These are phyloP conservation scores for Trametes pubescens DNA, from an alignment of 1,284 basidiomycete genomes.

Conservation along the genomic window DNA sequence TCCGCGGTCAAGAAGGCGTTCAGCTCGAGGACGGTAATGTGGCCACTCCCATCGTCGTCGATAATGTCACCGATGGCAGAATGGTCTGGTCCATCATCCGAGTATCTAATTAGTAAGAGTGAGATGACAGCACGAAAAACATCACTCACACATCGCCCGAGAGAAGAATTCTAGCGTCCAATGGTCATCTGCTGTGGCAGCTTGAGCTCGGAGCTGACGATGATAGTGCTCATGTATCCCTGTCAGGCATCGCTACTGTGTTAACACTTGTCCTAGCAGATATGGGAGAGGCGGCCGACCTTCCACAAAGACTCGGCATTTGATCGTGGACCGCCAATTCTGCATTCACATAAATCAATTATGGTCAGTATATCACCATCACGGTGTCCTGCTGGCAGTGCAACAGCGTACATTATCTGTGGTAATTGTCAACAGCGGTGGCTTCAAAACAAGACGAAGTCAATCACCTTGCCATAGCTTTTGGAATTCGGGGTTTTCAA, in stretches of 20 bases:
- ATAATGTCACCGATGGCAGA: slow-evolving; percentile 27
- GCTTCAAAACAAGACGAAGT: neutral
- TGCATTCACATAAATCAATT: neutral
- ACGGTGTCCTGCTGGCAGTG: neutral
- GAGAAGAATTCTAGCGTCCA: slow-evolving; percentile 28
- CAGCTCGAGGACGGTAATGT: slow-evolving; percentile 26
- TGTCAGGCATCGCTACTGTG: neutral
- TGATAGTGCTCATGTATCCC: slow-evolving; percentile 22
- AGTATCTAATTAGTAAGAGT: too few species aligned
- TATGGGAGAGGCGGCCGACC: neutral
- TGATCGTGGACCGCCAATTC: slow-evolving; percentile 18
- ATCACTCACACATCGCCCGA: slow-evolving; percentile 22
- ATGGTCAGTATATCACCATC: neutral
- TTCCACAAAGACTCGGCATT: slow-evolving; percentile 17
- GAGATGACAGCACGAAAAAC: neutral
- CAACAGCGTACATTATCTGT: slow-evolving; percentile 3
- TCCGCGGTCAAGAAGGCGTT: slow-evolving; percentile 23
- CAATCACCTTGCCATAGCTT: slow-evolving; percentile 16
- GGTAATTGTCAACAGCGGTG: neutral
- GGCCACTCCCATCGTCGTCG: slow-evolving; percentile 31
- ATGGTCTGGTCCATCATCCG: slow-evolving; percentile 16
- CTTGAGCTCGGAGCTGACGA: neutral
- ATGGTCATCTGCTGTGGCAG: slow-evolving; percentile 11
- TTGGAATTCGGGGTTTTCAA: slow-evolving; percentile 12
- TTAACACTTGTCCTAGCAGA: neutral